These are phyloP conservation scores for Meira nashicola DNA, from an alignment of 1,284 basidiomycete genomes.

Conservation along the genomic window DNA sequence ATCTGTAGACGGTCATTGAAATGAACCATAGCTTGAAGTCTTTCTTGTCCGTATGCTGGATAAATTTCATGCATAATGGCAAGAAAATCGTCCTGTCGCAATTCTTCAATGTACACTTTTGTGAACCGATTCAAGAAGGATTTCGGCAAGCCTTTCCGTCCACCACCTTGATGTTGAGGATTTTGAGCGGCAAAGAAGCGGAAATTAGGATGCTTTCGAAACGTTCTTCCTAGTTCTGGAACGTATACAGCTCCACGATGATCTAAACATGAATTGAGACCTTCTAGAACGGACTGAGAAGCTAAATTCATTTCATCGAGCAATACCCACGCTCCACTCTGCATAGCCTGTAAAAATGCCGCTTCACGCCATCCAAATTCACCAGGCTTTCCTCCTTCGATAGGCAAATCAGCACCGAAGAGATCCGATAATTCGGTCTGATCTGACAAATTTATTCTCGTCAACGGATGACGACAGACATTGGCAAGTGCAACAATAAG, in stretches of 20 bases:
- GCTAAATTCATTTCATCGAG: slow-evolving; percentile 99
- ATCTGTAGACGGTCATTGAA: slow-evolving; percentile 61
- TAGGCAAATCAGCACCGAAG: slow-evolving; percentile 92
- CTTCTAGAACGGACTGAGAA: slow-evolving; percentile 85
- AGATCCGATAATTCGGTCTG: slow-evolving; percentile 96
- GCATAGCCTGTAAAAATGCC: slow-evolving; percentile 87
- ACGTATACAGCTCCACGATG: slow-evolving; percentile 93
- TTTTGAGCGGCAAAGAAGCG: slow-evolving; percentile 98
- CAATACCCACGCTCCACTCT: slow-evolving; percentile 73
- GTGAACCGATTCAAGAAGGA: slow-evolving; percentile 98
- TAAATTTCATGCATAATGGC: slow-evolving; percentile 74
- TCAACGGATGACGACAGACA: slow-evolving; percentile 71
- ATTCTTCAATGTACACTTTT: slow-evolving; percentile 88
- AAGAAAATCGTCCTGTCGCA: slow-evolving; percentile 72
- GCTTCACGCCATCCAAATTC: slow-evolving; percentile 98
- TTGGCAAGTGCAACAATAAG: slow-evolving; percentile 82
- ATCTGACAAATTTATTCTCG: slow-evolving; percentile 97
- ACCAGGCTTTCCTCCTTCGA: slow-evolving; percentile 82
- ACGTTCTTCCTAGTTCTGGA: slow-evolving; percentile 87
- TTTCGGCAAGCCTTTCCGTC: slow-evolving; percentile 92
- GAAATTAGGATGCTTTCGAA: slow-evolving; percentile 82
- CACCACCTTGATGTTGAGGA: slow-evolving; percentile 90
- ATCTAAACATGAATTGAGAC: slow-evolving; percentile 92
- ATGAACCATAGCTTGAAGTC: slow-evolving; percentile 72
- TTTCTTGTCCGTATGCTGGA: slow-evolving; percentile 59